phyloP scores from a whole-genome alignment of 192 early-diverging fungal genomes.

The Coemansia interrupta region DNA sequence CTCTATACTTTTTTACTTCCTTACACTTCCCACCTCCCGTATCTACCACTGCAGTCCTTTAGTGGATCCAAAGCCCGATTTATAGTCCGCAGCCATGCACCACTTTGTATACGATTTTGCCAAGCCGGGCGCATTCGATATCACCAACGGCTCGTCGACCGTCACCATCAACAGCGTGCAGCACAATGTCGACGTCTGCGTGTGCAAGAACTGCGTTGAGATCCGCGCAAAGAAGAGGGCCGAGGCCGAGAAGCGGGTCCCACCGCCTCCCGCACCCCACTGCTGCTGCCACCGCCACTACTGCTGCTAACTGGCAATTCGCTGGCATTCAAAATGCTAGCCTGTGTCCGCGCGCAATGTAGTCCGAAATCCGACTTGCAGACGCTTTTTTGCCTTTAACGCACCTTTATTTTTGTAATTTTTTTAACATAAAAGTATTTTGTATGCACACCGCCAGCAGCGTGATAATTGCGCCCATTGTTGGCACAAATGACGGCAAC shows the following conservation, averaged over 20 bases:
- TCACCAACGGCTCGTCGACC: conserved; percentile 39
- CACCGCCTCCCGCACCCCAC: conserved; percentile 13
- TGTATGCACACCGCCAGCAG: neutral
- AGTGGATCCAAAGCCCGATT: neutral
- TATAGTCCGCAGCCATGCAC: conserved; percentile 18
- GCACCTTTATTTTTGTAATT: neutral
- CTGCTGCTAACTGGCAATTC: neutral
- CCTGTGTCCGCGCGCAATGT: too few relatives aligned
- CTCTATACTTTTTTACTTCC: too few relatives aligned
- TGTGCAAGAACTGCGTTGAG: conserved; percentile 36
- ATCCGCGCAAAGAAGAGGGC: conserved; percentile 24
- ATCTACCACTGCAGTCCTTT: neutral
- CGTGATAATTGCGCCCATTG: too few relatives aligned
- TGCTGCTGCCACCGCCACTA: conserved; percentile 36
- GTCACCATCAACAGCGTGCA: conserved; percentile 42
- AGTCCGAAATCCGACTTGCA: neutral
- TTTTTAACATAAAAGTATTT: neutral
- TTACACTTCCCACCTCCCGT: too few relatives aligned
- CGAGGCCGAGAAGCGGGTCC: conserved; percentile 29
- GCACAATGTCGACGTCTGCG: conserved; percentile 38
- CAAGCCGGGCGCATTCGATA: conserved; percentile 36
- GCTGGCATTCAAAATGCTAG: too few relatives aligned
- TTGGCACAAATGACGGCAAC: neutral
- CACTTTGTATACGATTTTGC: conserved; percentile 40
- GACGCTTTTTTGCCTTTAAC: neutral